Base-by-base conservation (phyloP, 2,329 filamentous ascomycete species). In the Neofusicoccum ribis region DNA sequence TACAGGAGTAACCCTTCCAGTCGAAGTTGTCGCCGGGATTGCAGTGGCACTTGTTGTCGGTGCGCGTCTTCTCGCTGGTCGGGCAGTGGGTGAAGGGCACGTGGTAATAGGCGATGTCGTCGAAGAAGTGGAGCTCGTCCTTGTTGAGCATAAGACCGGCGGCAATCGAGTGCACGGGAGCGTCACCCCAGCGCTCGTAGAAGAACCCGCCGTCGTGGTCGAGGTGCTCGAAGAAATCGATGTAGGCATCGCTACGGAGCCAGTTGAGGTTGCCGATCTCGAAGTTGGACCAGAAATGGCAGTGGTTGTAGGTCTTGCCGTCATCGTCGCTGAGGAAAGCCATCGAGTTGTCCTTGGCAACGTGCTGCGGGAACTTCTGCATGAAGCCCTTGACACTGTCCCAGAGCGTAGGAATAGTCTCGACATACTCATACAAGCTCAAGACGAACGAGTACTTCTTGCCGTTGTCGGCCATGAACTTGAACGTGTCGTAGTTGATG, bases 211-310 rank as follows among this genome's bases (percentile, higher is more conserved):
- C 95, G 62, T 96, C 93, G 70, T 87, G 83, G 79, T 99, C 95
- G 36, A 99, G 87, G 5, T 88, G 86, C 59, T 93, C 87, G 74
- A 99, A 99, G 82, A 88, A 99, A 79, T 98, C 94, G 50, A 89
- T 81, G 80, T 99, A 99, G 23, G 91, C 86, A 76, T 93, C 84
- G 69, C 92, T 95, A 69, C 95, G 90, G 63, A 99, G 87, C 93
- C 95, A 99, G 73, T 96, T 87, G 44, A 99, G 85, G 80, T 90
- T 96, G 69, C 94, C 95, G 71, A 99, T 90, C 79, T 99, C 95
- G 71, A 99, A 99, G 84, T 99, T 99, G 74, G 94, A 98, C 95
- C 95, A 99, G 78, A 99, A 97, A 78, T 99, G 95, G 82, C 95
- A 99, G 77, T 93, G 88, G 83, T 98, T 99, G 83, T 98, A 99